Conservation (phyloP, 345 rosid species). For the Moringa oleifera region DNA sequence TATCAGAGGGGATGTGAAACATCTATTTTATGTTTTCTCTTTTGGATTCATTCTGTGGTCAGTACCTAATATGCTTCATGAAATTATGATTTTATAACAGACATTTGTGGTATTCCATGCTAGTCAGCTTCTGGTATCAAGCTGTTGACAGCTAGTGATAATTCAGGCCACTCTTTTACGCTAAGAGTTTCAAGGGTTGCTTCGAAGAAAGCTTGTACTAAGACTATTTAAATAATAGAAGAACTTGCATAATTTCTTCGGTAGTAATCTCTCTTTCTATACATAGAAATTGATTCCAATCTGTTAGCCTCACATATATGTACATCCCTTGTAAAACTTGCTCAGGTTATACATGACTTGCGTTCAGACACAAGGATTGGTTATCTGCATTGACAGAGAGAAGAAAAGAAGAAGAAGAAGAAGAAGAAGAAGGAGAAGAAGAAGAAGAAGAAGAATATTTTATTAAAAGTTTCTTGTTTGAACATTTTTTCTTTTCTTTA, state of each 20-base stretch:
- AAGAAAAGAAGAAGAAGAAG: too few species aligned
- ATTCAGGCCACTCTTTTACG: slow-evolving; percentile 3
- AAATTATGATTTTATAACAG: neutral
- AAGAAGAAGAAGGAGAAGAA: too few species aligned
- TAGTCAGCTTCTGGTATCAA: neutral
- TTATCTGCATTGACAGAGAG: too few species aligned
- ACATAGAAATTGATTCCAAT: neutral
- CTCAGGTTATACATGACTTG: slow-evolving; percentile 8
- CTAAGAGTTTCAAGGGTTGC: neutral
- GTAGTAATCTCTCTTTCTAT: neutral
- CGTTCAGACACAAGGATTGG: too few species aligned
- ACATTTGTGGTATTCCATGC: neutral
- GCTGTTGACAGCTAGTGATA: neutral
- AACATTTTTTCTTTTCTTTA: slow-evolving; percentile 1
- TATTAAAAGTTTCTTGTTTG: neutral
- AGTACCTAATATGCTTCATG: too few species aligned
- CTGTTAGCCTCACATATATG: neutral
- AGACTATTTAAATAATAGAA: neutral
- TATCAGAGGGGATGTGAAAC: slow-evolving; percentile 8
- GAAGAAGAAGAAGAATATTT: neutral
- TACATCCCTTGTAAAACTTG: neutral
- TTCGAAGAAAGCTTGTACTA: neutral
- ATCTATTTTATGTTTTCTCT: neutral
- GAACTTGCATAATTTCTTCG: neutral
- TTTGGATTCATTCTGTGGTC: slow-evolving; percentile 12